A percentile compares a stretch with the other conserved stretches of the same genome.
Evolutionary conservation across 805 yeast genomes (phyloP).

Genomic region (Ogataea degrootiae): DNA sequence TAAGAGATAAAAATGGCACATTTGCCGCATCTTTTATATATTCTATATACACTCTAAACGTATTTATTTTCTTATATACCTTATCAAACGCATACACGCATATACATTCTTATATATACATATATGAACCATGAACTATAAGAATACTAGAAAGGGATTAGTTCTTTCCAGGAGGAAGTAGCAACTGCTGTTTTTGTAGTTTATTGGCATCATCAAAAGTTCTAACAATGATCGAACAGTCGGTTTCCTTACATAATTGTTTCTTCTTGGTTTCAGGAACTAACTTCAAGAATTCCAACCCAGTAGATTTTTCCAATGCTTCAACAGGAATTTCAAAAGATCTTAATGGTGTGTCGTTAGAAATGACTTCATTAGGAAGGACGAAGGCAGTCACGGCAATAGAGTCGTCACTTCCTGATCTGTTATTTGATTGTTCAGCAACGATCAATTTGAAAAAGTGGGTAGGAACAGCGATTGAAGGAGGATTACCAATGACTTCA

Average conservation of each 20-base stretch:
- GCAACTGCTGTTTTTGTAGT: background rate
- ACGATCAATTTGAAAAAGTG: conserved; percentile 90
- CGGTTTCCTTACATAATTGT: conserved; percentile 73
- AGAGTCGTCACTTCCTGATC: conserved; percentile 33
- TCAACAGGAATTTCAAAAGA: conserved; percentile 84
- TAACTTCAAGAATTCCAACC: conserved; percentile 71
- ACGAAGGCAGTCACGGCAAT: conserved; percentile 90
- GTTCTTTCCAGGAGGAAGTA: too few relatives aligned
- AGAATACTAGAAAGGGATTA: background rate
- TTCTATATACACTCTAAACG: background rate
- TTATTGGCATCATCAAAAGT: conserved; percentile 56
- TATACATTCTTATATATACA: background rate
- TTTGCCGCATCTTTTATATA: background rate
- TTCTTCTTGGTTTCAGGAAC: conserved; percentile 53
- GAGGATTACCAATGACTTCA: conserved; percentile 96
- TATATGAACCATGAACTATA: background rate
- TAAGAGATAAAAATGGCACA: background rate
- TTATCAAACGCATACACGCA: too few relatives aligned
- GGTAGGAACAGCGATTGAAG: conserved; percentile 94
- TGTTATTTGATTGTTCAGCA: conserved; percentile 57
- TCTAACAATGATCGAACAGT: conserved; percentile 75
- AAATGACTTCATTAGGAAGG: conserved; percentile 78
- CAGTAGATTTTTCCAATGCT: conserved; percentile 82
- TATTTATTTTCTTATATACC: too few relatives aligned
- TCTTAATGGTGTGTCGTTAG: conserved; percentile 65